A percentile compares a stretch with the other conserved stretches of the same genome.
phyloP scores from a whole-genome alignment of 2,329 filamentous ascomycete genomes.

The Phyllosticta citribraziliensis region DNA sequence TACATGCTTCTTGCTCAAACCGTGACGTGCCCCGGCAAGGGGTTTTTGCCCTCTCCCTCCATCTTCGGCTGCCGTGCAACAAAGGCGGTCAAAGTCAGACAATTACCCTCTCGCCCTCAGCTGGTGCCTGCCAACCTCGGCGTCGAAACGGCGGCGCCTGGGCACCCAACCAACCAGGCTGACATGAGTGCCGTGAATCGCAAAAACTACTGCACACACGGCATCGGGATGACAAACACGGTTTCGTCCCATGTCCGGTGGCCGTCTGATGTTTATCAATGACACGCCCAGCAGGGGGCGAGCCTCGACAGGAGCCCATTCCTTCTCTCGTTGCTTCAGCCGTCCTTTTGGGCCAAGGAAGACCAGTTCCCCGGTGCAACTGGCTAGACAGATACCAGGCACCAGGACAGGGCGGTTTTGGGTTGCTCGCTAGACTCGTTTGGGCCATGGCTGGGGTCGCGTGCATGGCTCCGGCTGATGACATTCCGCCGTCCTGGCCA shows the following conservation, averaged over 20 bases:
- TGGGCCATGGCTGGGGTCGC: constrained; percentile 1
- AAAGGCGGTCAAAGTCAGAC: constrained; percentile 7
- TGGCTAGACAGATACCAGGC: constrained; percentile 4
- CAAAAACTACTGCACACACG: neutral
- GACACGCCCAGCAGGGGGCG: constrained; percentile 1
- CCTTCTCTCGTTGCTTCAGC: neutral
- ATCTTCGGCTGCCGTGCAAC: constrained; percentile 1
- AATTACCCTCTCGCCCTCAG: neutral
- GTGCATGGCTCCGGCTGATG: constrained; percentile 6
- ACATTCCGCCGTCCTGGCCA: neutral
- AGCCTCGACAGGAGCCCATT: neutral
- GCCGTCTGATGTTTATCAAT: neutral
- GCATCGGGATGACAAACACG: too few relatives aligned
- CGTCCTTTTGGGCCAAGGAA: neutral
- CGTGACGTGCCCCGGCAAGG: constrained; percentile 1
- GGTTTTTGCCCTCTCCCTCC: neutral
- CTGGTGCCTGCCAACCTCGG: neutral
- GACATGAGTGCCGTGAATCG: neutral
- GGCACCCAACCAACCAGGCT: neutral
- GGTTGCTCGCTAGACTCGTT: neutral
- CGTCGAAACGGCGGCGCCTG: neutral
- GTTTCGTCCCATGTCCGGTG: neutral
- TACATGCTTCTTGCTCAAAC: neutral
- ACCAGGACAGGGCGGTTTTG: neutral
- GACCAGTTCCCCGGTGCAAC: constrained; percentile 4